Base-by-base conservation (phyloP, 257 asterid species). In the Apocynum venetum region DNA sequence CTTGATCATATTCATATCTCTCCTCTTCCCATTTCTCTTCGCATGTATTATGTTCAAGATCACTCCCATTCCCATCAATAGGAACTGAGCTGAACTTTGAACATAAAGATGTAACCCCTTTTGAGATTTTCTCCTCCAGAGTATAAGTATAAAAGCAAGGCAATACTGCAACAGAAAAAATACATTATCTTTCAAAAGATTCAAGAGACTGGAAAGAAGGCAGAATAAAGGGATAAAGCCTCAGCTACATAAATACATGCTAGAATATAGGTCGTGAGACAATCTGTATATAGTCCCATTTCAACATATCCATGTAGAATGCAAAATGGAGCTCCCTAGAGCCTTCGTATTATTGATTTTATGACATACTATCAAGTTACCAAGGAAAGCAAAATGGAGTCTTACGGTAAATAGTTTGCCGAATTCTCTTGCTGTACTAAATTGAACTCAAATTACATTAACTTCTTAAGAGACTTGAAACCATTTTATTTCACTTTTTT, bases 91-190 rank as follows among this genome's bases (percentile, higher is more conserved):
- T 76, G 35, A 55, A 13, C 84, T 86, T 89, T 55, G 88, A 80
- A 75, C 76, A 71, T 52, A 77, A 79, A 19, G 86, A 73, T 78
- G 72, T 49, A 69, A 56, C 84, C 47, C 77, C 83, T 80, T 75
- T 94, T 3, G 76, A 59, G 80, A 48, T 72, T 76, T 83, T 92
- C 86, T 94, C 98, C 79, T 87, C 89, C 86, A 83, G 90, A 48
- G 89, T 65, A 83, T 87, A 83, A 76, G 85, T 77, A 79, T 94
- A 94, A 86, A 94, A 94, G 90, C 97, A 92, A 72, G 96, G 97
- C 84, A 94, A 35, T 80, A 88, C 98, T 94, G 94, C 82, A 82
- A 83, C 17, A 61, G 72, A 77, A 78, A 15, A 15, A 77, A 47
- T 38, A 13, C 40, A 72, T 36, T 8, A 59, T 44, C 9, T 75